A percentile compares a stretch with the other conserved stretches of the same genome.
phyloP scores from a whole-genome alignment of 371 early-diverging fungal species.

The Dinochytrium kinnereticum region DNA sequence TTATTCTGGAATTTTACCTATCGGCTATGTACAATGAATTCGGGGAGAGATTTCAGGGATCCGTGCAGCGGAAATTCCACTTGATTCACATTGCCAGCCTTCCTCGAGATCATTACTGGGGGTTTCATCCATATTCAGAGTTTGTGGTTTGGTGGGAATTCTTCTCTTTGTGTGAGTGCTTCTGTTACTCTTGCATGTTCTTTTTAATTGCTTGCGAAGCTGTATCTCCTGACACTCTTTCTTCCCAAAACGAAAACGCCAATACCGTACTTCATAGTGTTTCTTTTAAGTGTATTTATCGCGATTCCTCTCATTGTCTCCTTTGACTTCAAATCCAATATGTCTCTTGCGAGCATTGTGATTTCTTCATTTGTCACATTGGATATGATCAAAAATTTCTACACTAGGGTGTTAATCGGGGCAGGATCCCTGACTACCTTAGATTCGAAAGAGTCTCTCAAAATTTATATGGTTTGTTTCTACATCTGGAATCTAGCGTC shows the following conservation, averaged over 20 bases:
- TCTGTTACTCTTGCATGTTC: too few species aligned
- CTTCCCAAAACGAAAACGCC: too few species aligned
- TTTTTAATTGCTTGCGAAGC: too few species aligned
- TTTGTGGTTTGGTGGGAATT: slow-evolving; percentile 19
- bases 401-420: background rate
- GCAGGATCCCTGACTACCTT: background rate
- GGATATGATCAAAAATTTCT: slow-evolving; percentile 2
- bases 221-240: too few species aligned
- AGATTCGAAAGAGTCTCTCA: background rate
- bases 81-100: background rate
- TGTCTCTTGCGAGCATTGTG: background rate
- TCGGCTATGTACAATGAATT: slow-evolving; percentile 15
- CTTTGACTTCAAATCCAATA: background rate
- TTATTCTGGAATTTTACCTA: background rate
- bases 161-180: background rate
- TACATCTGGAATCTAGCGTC: too few species aligned
- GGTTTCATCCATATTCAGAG: slow-evolving; percentile 17
- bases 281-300: background rate
- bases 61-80: slow-evolving; percentile 12
- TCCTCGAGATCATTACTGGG: background rate
- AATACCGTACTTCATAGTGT: too few species aligned
- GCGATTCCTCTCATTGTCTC: slow-evolving; percentile 1
- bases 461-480: background rate
- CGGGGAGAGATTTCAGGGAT: slow-evolving; percentile 12
- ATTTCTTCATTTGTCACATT: background rate